Conservation (phyloP, 306 rosid species). For the Gleditsia sinensis region DNA sequence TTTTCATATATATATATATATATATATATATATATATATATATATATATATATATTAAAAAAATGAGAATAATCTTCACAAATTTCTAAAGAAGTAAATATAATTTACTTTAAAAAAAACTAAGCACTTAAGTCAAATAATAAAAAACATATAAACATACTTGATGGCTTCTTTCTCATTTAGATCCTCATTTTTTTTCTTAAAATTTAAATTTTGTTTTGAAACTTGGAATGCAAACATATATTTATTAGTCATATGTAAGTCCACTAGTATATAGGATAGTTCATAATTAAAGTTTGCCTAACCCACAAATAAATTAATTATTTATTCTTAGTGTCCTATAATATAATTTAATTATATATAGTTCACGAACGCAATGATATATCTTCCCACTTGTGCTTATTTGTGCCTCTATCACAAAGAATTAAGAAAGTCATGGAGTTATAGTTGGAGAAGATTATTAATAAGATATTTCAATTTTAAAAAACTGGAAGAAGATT, state of each 20-base stretch:
- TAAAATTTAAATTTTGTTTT: neutral
- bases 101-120: no score
- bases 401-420: slow-evolving; percentile 11
- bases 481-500: neutral
- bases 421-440: neutral
- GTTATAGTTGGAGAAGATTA: slow-evolving; percentile 2
- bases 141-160: neutral
- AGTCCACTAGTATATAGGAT: neutral
- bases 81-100: no score
- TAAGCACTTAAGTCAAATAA: no score
- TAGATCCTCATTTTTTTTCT: neutral
- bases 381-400: slow-evolving; percentile 29
- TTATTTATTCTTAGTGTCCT: neutral
- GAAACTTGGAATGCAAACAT: no score
- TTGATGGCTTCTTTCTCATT: neutral
- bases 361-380: slow-evolving; percentile 15
- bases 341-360: neutral
- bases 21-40: no score
- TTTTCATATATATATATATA: no score
- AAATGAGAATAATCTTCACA: no score
- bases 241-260: neutral
- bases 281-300: slow-evolving; percentile 4
- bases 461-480: slow-evolving; percentile 1
- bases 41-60: no score
- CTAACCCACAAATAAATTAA: slow-evolving; percentile 33